Conservation (phyloP, 495 filamentous ascomycete genomes). For the Neurospora sp. region DNA sequence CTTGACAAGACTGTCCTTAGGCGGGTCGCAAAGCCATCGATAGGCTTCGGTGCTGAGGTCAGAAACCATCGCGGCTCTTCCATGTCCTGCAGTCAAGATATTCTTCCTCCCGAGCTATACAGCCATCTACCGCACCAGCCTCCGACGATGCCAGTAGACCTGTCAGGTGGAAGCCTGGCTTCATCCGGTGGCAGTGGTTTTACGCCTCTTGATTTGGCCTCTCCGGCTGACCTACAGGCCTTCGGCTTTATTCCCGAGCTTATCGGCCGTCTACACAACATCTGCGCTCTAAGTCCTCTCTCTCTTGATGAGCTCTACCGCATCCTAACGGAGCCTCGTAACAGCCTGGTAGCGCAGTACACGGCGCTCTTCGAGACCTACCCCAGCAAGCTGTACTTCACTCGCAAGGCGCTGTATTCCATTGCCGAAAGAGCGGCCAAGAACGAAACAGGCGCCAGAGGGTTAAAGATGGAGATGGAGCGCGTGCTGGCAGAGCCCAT, state of each 20-base stretch:
- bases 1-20: constrained; percentile 82
- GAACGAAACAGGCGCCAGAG: constrained; percentile 83
- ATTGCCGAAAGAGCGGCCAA: constrained; percentile 61
- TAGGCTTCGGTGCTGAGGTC: constrained; percentile 83
- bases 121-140: constrained; percentile 32
- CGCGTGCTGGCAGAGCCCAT: constrained; percentile 75
- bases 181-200: constrained; percentile 27
- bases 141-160: constrained; percentile 5
- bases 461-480: constrained; percentile 82
- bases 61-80: constrained; percentile 31
- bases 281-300: constrained; percentile 71
- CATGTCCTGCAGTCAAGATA: constrained; percentile 23
- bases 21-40: constrained; percentile 74
- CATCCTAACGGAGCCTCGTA: constrained; percentile 86
- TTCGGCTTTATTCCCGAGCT: constrained; percentile 95
- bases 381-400: constrained; percentile 75
- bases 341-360: constrained; percentile 79
- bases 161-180: background rate
- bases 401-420: constrained; percentile 62
- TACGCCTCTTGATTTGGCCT: constrained; percentile 72
- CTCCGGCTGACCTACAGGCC: constrained; percentile 72
- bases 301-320: constrained; percentile 68
- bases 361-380: constrained; percentile 73
- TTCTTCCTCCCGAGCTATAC: constrained; percentile 34
- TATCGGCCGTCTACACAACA: constrained; percentile 79